Evolutionary conservation across 495 filamentous ascomycete genomes (phyloP).

Genomic region (Platismatia glauca): DNA sequence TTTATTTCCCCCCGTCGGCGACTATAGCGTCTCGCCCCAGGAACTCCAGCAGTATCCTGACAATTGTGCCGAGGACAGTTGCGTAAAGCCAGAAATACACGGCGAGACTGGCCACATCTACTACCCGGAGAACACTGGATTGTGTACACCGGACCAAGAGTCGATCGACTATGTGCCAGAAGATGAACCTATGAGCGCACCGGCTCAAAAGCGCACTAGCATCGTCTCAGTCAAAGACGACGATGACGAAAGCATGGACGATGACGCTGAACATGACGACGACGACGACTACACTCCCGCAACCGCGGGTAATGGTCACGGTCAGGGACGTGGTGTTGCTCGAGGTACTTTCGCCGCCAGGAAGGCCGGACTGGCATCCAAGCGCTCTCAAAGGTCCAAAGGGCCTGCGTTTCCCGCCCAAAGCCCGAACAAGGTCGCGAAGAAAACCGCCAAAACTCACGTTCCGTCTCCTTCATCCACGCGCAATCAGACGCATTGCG

Average conservation of each 20-base stretch:
- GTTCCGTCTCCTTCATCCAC: not conserved
- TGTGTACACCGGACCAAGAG: not conserved
- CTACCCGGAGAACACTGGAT: not conserved
- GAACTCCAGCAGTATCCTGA: slow-evolving; percentile 12
- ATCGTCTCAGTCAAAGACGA: slow-evolving; percentile 13
- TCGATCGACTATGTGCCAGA: not conserved
- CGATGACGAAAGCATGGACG: slow-evolving; percentile 16
- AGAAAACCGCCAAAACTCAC: slow-evolving; percentile 4
- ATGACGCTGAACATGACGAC: slow-evolving; percentile 18
- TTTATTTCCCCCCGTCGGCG: not conserved
- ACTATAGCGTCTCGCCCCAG: slow-evolving; percentile 6
- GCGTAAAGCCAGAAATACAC: slow-evolving; percentile 8
- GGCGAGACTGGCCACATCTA: slow-evolving; percentile 1
- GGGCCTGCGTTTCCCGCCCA: slow-evolving; percentile 1
- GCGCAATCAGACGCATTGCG: slow-evolving; percentile 13
- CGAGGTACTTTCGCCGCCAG: slow-evolving; percentile 7
- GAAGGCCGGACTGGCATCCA: not conserved
- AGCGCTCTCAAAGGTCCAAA: slow-evolving; percentile 10
- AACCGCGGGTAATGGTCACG: not conserved
- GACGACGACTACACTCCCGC: slow-evolving; percentile 17
- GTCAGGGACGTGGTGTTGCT: slow-evolving; percentile 2
- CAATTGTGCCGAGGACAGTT: not conserved
- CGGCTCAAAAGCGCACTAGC: not conserved
- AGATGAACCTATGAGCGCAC: slow-evolving; percentile 10
- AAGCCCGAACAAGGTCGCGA: slow-evolving; percentile 6